Evolutionary conservation across 805 yeast genomes (phyloP).

Genomic region (Pichia heedii): DNA sequence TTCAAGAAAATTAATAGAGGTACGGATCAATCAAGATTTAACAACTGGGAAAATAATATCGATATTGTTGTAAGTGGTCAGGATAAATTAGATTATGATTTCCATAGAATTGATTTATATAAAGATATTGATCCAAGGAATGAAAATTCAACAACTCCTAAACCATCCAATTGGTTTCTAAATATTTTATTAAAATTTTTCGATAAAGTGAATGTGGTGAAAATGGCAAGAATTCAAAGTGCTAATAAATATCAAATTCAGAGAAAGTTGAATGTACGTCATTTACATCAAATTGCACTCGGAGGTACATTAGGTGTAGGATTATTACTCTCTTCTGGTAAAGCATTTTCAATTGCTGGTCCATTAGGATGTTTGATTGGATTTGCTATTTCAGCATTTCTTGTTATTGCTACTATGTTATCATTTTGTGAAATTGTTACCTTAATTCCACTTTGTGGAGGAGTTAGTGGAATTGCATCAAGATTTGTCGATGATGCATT

Average conservation of each 20-base stretch:
- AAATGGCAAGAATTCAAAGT: constrained; percentile 10
- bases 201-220: constrained; percentile 7
- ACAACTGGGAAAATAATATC: constrained; percentile 8
- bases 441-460: constrained; percentile 68
- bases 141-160: not conserved
- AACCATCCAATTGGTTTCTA: not conserved
- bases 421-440: constrained; percentile 80
- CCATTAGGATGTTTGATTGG: constrained; percentile 71
- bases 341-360: constrained; percentile 65
- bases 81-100: constrained; percentile 24
- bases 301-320: constrained; percentile 82
- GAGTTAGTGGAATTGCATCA: constrained; percentile 66
- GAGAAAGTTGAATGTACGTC: constrained; percentile 54
- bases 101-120: constrained; percentile 16
- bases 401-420: constrained; percentile 60
- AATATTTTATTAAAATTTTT: not conserved
- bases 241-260: constrained; percentile 32
- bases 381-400: constrained; percentile 50
- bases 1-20: constrained; percentile 2
- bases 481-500: constrained; percentile 72
- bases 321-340: constrained; percentile 57
- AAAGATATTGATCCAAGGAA: constrained; percentile 8
- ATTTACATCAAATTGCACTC: constrained; percentile 67
- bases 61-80: constrained; percentile 24
- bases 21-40: not conserved